phyloP scores from a whole-genome alignment of 225 moss, liverwort and hornwort genomes.

The Straminergon stramineum region DNA sequence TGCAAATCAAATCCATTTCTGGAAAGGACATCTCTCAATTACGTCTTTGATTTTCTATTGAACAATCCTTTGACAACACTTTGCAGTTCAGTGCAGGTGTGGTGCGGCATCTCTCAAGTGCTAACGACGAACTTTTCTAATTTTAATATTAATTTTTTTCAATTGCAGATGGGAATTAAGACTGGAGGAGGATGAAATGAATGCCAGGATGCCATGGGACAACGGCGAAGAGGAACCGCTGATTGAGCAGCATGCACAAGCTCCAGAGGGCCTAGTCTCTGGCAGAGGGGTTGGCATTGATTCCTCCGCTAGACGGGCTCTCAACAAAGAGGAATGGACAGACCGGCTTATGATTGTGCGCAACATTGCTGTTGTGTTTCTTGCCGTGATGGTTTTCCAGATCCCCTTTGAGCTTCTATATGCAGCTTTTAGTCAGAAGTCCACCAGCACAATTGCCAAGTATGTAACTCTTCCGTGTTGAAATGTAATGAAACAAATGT shows the following conservation, averaged over 20 bases:
- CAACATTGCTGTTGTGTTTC: conserved; percentile 56
- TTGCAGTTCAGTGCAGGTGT: background rate
- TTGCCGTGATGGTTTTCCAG: conserved; percentile 63
- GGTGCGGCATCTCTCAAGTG: background rate
- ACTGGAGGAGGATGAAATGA: conserved; percentile 49
- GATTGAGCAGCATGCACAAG: conserved; percentile 21
- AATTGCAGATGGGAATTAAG: conserved; percentile 34
- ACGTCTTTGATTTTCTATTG: background rate
- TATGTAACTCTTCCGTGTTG: background rate
- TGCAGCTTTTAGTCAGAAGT: conserved; percentile 20
- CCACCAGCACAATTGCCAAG: conserved; percentile 14
- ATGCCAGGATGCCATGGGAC: conserved; percentile 42
- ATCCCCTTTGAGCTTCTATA: conserved; percentile 75
- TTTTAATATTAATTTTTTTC: no score
- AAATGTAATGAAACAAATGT: background rate
- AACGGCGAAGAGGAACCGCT: conserved; percentile 21
- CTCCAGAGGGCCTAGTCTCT: background rate
- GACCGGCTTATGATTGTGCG: conserved; percentile 54
- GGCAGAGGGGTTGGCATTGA: conserved; percentile 24
- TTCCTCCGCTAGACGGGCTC: conserved; percentile 15
- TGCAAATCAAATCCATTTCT: conserved; percentile 21
- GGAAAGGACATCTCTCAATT: conserved; percentile 9
- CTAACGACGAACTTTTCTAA: background rate
- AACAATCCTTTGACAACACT: background rate
- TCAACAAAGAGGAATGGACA: conserved; percentile 67